phyloP scores from a whole-genome alignment of 1,139 yeast species.

The Wickerhamomyces sp. region DNA sequence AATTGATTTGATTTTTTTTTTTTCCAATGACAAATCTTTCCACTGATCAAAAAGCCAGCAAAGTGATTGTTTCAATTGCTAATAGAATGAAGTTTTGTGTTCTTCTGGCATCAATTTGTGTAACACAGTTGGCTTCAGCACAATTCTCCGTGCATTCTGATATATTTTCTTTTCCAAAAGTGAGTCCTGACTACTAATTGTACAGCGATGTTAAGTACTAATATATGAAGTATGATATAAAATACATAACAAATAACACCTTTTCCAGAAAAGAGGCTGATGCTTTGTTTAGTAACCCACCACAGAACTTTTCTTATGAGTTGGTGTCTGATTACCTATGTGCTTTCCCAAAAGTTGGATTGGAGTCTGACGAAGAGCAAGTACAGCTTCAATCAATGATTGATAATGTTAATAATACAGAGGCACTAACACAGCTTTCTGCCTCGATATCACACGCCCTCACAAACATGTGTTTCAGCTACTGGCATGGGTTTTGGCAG shows the following conservation, averaged over 20 bases:
- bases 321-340: slow-evolving; percentile 23
- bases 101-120: too few relatives aligned
- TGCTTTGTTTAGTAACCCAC: neutral
- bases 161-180: slow-evolving; percentile 23
- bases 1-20: too few relatives aligned
- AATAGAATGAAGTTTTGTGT: too few relatives aligned
- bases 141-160: slow-evolving; percentile 16
- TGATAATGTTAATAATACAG: slow-evolving; percentile 9
- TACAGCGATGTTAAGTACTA: neutral
- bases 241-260: neutral
- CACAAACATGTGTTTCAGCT: slow-evolving; percentile 31
- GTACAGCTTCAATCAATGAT: neutral
- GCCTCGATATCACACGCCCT: slow-evolving; percentile 22
- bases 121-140: slow-evolving; percentile 1
- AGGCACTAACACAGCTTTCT: slow-evolving; percentile 10
- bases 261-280: slow-evolving; percentile 5
- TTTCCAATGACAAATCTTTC: too few relatives aligned
- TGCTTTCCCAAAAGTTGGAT: slow-evolving; percentile 11
- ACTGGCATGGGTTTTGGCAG: slow-evolving; percentile 56
- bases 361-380: neutral
- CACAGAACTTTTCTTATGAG: slow-evolving; percentile 24
- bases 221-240: neutral
- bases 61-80: too few relatives aligned
- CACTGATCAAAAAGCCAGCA: too few relatives aligned
- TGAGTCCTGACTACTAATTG: slow-evolving; percentile 5